phyloP scores from a whole-genome alignment of 257 asterid species.

The Cinchona pubescens region DNA sequence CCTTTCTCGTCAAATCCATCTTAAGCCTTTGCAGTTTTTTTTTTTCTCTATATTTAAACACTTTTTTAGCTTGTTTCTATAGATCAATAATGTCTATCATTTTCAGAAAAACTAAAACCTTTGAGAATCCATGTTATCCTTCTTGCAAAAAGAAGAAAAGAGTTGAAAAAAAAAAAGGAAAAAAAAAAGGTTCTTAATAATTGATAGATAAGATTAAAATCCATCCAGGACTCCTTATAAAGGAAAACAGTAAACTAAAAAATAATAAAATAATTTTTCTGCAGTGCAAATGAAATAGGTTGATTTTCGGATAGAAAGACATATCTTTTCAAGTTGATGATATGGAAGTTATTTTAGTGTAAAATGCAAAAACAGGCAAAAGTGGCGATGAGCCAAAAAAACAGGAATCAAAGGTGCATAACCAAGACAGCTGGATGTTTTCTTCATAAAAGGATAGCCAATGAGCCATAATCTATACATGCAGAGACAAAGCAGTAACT shows the following conservation, averaged over 20 bases:
- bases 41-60: background rate
- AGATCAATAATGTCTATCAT: background rate
- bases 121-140: background rate
- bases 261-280: background rate
- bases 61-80: background rate
- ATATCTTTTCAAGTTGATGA: background rate
- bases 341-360: too few species aligned
- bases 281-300: background rate
- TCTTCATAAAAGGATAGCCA: background rate
- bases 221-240: background rate
- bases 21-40: background rate
- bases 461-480: background rate
- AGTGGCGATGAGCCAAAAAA: background rate
- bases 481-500: background rate
- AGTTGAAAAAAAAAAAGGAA: too few species aligned
- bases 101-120: background rate
- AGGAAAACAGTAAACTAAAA: background rate
- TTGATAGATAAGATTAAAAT: background rate
- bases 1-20: background rate
- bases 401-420: background rate
- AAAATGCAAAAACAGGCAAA: background rate
- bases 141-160: background rate
- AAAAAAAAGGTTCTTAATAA: background rate
- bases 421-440: background rate
- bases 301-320: background rate